phyloP scores from a whole-genome alignment of 2,329 filamentous ascomycete genomes.

The Cladosporium austrohemisphaericum region DNA sequence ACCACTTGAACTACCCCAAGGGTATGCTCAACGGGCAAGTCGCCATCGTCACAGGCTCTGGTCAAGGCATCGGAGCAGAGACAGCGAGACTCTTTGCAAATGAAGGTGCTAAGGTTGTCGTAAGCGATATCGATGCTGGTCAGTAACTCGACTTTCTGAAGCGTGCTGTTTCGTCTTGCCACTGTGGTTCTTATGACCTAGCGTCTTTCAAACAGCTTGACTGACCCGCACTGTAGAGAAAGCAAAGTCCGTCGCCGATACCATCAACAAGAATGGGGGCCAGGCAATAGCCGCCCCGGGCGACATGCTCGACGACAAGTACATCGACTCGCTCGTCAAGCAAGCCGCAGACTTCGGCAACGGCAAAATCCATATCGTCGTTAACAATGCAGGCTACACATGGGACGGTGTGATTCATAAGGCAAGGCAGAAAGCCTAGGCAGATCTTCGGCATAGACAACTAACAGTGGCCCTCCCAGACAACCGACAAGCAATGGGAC shows the following conservation, averaged over 20 bases:
- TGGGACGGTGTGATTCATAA: conserved; percentile 94
- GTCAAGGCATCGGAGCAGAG: conserved; percentile 86
- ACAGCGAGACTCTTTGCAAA: conserved; percentile 52
- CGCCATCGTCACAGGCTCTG: conserved; percentile 75
- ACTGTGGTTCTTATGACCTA: too few relatives aligned
- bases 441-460: too few relatives aligned
- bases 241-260: conserved; percentile 61
- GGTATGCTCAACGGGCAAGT: conserved; percentile 76
- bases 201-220: too few relatives aligned
- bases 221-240: too few relatives aligned
- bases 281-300: conserved; percentile 70
- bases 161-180: too few relatives aligned
- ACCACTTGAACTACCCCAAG: conserved; percentile 76
- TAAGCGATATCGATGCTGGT: conserved; percentile 79
- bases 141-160: conserved; percentile 33
- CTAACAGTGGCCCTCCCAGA: conserved; percentile 51
- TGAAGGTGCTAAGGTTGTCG: conserved; percentile 78
- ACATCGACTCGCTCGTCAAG: conserved; percentile 68
- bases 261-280: conserved; percentile 65
- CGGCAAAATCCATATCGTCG: conserved; percentile 86
- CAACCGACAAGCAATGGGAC: conserved; percentile 87
- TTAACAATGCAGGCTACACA: conserved; percentile 89
- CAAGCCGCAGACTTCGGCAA: conserved; percentile 74
- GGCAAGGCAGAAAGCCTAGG: conserved; percentile 33
- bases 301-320: conserved; percentile 68